These are phyloP conservation scores for Teratosphaeria zuluensis DNA, from an alignment of 2,329 filamentous ascomycete genomes.

Conservation along the genomic window DNA sequence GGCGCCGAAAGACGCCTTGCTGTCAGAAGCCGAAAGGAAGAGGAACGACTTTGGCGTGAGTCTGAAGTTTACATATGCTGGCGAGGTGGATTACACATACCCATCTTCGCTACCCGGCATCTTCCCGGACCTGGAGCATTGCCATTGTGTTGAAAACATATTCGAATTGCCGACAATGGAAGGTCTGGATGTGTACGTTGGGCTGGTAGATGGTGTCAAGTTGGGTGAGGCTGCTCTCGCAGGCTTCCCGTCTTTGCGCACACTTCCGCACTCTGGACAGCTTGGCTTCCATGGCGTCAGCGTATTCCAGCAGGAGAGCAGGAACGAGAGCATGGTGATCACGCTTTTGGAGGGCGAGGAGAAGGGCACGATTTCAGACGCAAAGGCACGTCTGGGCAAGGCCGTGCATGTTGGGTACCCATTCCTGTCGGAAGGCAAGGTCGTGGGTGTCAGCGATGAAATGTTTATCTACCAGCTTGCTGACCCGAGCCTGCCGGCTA, in stretches of 20 bases:
- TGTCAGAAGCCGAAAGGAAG: slow-evolving; percentile 68
- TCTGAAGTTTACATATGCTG: slow-evolving; percentile 82
- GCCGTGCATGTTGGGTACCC: slow-evolving; percentile 88
- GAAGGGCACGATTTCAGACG: slow-evolving; percentile 59
- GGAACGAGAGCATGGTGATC: slow-evolving; percentile 92
- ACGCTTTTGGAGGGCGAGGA: slow-evolving; percentile 67
- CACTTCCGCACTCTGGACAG: slow-evolving; percentile 69
- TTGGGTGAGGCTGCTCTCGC: slow-evolving; percentile 75
- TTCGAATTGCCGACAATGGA: slow-evolving; percentile 92
- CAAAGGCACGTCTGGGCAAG: slow-evolving; percentile 71
- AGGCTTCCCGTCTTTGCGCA: slow-evolving; percentile 85
- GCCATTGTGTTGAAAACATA: slow-evolving; percentile 89
- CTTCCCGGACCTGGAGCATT: slow-evolving; percentile 80
- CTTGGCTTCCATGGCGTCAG: slow-evolving; percentile 83
- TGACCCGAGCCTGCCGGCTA: slow-evolving; percentile 34
- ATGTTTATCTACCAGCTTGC: slow-evolving; percentile 77
- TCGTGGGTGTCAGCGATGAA: slow-evolving; percentile 82
- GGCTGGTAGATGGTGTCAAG: slow-evolving; percentile 74
- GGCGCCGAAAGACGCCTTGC: slow-evolving; percentile 66
- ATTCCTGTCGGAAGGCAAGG: slow-evolving; percentile 87
- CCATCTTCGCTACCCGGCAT: slow-evolving; percentile 79
- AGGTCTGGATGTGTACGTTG: slow-evolving; percentile 74
- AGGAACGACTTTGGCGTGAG: slow-evolving; percentile 88
- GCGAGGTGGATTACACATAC: slow-evolving; percentile 69
- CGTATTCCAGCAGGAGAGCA: slow-evolving; percentile 91